These are phyloP conservation scores for Pestalotiopsis sp. DNA, from an alignment of 2,329 filamentous ascomycete genomes.

Conservation along the genomic window DNA sequence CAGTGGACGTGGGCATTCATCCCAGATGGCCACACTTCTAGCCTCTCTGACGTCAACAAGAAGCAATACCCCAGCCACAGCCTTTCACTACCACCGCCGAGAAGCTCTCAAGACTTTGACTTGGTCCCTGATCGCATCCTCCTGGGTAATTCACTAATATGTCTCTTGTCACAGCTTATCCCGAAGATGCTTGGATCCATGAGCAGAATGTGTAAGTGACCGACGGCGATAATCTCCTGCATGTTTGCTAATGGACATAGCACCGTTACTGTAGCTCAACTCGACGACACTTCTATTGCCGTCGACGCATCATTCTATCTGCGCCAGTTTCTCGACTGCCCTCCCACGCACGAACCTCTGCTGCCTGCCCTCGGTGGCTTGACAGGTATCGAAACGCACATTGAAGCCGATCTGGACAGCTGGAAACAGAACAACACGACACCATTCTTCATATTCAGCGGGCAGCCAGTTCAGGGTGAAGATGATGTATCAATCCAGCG, in stretches of 20 bases:
- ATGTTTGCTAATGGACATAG: conserved; percentile 31
- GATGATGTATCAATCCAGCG: conserved; percentile 69
- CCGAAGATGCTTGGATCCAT: conserved; percentile 43
- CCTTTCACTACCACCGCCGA: no score
- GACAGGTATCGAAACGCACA: conserved; percentile 74
- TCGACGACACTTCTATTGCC: conserved; percentile 75
- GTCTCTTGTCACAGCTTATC: conserved; percentile 30
- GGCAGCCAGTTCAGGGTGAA: conserved; percentile 76
- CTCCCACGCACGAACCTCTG: conserved; percentile 79
- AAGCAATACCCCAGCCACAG: no score
- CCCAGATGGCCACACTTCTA: no score
- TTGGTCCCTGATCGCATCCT: not conserved
- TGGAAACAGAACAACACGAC: conserved; percentile 71
- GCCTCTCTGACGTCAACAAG: no score
- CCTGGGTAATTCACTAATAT: conserved; percentile 18
- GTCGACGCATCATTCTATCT: conserved; percentile 93
- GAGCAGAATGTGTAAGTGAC: conserved; percentile 33
- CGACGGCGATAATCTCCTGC: not conserved
- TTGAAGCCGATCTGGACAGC: conserved; percentile 74
- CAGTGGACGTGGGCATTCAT: no score
- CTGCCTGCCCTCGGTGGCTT: conserved; percentile 87
- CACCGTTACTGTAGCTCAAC: conserved; percentile 65
- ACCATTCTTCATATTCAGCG: conserved; percentile 92
- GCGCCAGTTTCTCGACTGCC: conserved; percentile 71
- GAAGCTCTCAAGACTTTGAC: no score